Evolutionary conservation across 805 yeast genomes (phyloP).

Genomic region (Candida rishiriensis): DNA sequence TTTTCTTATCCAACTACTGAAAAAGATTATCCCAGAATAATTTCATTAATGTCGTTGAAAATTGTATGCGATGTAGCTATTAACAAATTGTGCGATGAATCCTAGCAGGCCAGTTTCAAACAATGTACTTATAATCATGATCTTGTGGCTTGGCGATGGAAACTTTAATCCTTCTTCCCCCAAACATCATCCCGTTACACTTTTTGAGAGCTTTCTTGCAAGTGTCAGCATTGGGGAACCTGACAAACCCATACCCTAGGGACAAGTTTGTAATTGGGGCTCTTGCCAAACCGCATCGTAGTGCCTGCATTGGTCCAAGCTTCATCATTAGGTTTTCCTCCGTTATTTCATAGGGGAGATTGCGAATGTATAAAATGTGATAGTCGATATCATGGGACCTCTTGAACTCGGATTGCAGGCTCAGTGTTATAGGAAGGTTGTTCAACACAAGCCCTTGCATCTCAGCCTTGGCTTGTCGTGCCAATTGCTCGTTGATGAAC

Average conservation of each 20-base stretch:
- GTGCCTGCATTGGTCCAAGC: constrained; percentile 23
- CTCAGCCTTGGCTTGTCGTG: constrained; percentile 23
- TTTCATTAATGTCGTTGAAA: too few species aligned
- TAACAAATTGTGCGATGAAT: too few species aligned
- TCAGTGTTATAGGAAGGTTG: constrained; percentile 23
- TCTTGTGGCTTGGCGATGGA: constrained; percentile 22
- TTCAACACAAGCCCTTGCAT: constrained; percentile 30
- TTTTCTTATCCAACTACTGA: too few species aligned
- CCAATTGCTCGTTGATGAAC: constrained; percentile 17
- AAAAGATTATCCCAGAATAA: too few species aligned
- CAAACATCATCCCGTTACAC: constrained; percentile 38
- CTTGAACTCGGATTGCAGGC: constrained; percentile 12
- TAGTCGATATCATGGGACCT: constrained; percentile 6
- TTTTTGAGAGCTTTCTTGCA: constrained; percentile 43
- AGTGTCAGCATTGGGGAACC: constrained; percentile 41
- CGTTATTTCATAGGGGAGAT: constrained; percentile 23
- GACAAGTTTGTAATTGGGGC: constrained; percentile 26
- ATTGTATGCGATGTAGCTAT: too few species aligned
- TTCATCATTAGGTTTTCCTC: constrained; percentile 24
- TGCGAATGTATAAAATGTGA: constrained; percentile 24
- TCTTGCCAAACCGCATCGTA: constrained; percentile 25
- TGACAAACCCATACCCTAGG: constrained; percentile 58
- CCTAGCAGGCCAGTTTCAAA: too few species aligned
- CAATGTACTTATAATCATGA: constrained; percentile 23
- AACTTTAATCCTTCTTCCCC: constrained; percentile 39